Percentiles rank a stretch among this genome's conserved stretches.
phyloP scores from a whole-genome alignment of 2,329 filamentous ascomycete species.

The Curvularia hawaiiensis region DNA sequence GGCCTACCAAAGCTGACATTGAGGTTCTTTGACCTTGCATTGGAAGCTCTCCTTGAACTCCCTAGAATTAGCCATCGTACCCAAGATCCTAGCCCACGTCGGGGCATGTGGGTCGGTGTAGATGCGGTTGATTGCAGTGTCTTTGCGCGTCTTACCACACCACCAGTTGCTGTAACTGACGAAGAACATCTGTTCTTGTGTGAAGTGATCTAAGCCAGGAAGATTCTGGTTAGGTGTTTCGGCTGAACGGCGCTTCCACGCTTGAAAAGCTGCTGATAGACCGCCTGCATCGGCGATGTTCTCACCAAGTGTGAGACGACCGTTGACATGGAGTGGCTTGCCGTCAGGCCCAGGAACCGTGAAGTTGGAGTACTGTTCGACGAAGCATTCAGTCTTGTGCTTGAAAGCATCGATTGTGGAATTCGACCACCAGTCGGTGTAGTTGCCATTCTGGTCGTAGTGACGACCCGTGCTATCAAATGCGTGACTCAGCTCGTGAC shows the following conservation, averaged over 20 bases:
- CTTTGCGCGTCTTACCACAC: slow-evolving; percentile 68
- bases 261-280: slow-evolving; percentile 64
- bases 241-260: slow-evolving; percentile 66
- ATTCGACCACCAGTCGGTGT: slow-evolving; percentile 70
- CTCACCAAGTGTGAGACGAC: slow-evolving; percentile 67
- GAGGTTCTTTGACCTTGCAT: slow-evolving; percentile 68
- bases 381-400: slow-evolving; percentile 66
- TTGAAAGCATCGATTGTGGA: slow-evolving; percentile 63
- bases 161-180: slow-evolving; percentile 68
- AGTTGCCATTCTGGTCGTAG: slow-evolving; percentile 68
- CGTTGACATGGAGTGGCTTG: slow-evolving; percentile 65
- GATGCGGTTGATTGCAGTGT: slow-evolving; percentile 62
- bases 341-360: slow-evolving; percentile 62
- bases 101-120: slow-evolving; percentile 71
- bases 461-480: slow-evolving; percentile 70
- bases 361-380: slow-evolving; percentile 69
- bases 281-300: slow-evolving; percentile 76
- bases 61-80: slow-evolving; percentile 69
- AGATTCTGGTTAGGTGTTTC: slow-evolving; percentile 57
- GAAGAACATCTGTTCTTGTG: slow-evolving; percentile 73
- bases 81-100: slow-evolving; percentile 61
- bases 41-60: slow-evolving; percentile 71
- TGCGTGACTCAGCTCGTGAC: slow-evolving; percentile 72
- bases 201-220: slow-evolving; percentile 63
- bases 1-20: slow-evolving; percentile 70